Conservation (phyloP, 768 basidiomycete species). For the Trametes maxima region DNA sequence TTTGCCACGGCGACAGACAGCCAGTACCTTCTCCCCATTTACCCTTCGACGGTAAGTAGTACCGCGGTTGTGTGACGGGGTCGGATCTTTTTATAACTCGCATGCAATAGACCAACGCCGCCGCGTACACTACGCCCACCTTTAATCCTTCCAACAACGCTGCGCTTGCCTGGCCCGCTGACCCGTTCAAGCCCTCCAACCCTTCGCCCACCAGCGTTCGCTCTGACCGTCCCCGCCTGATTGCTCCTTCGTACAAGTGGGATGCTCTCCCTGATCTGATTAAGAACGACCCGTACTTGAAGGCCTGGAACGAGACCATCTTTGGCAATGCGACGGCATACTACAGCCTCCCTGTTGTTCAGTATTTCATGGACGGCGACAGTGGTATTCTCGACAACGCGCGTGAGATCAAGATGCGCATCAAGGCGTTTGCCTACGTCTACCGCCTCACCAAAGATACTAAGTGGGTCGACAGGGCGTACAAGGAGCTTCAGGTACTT, state of each 20-base stretch:
- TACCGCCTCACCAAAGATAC: conserved; percentile 92
- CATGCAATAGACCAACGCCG: conserved; percentile 65
- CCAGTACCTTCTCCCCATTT: conserved; percentile 79
- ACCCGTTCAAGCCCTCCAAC: conserved; percentile 69
- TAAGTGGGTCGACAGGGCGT: conserved; percentile 85
- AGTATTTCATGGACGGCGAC: conserved; percentile 75
- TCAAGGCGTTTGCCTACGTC: conserved; percentile 92
- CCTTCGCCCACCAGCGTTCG: conserved; percentile 65
- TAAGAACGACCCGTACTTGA: conserved; percentile 80
- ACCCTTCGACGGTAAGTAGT: conserved; percentile 81
- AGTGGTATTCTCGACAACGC: conserved; percentile 93
- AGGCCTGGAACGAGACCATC: conserved; percentile 88
- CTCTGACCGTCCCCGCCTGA: conserved; percentile 83
- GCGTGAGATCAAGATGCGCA: conserved; percentile 83
- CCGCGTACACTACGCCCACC: conserved; percentile 70
- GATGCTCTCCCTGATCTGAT: conserved; percentile 77
- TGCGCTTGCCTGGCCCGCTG: conserved; percentile 73
- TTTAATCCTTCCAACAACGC: conserved; percentile 58
- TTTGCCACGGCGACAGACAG: conserved; percentile 81
- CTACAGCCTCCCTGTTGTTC: conserved; percentile 59
- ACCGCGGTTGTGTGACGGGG: background rate
- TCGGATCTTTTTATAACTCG: background rate
- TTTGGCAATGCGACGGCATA: conserved; percentile 86
- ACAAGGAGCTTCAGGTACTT: conserved; percentile 79
- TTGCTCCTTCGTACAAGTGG: conserved; percentile 95